These are phyloP conservation scores for Tuber aestivum DNA, from an alignment of 495 filamentous ascomycete genomes.

Conservation along the genomic window DNA sequence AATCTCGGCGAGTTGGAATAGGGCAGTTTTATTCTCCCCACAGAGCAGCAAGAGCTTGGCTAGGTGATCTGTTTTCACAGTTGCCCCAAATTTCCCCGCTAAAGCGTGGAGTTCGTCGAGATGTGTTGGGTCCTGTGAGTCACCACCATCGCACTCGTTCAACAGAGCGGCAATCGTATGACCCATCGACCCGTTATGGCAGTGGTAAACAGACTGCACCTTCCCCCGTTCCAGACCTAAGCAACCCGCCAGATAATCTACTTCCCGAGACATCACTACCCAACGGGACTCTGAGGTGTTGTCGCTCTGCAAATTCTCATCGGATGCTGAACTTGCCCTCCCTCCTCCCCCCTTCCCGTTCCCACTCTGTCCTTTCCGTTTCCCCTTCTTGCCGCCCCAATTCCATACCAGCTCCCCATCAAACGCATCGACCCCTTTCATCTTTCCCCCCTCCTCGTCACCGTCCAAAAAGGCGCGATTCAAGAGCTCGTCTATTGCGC, in stretches of 20 bases:
- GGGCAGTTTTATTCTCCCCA: conserved; percentile 26
- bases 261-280: conserved; percentile 29
- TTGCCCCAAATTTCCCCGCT: conserved; percentile 17
- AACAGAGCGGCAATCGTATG: conserved; percentile 54
- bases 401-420: conserved; percentile 46
- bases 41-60: conserved; percentile 30
- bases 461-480: conserved; percentile 68
- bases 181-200: conserved; percentile 54
- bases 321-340: conserved; percentile 14
- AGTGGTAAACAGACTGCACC: conserved; percentile 59
- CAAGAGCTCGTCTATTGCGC: conserved; percentile 73
- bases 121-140: conserved; percentile 48
- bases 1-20: conserved; percentile 35
- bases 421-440: conserved; percentile 78
- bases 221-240: conserved; percentile 46
- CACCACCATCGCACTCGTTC: conserved; percentile 37
- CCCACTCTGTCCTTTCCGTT: conserved; percentile 48
- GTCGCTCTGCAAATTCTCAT: conserved; percentile 15
- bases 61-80: conserved; percentile 28
- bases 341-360: conserved; percentile 23
- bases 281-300: conserved; percentile 45
- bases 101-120: conserved; percentile 50
- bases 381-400: conserved; percentile 45
- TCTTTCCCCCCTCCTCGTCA: conserved; percentile 47
- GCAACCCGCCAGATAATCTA: conserved; percentile 25